Evolutionary conservation across 805 yeast genomes (phyloP), one percentile per base, ranked within the genome.

Genomic region (Blastobotrys attinorum): DNA sequence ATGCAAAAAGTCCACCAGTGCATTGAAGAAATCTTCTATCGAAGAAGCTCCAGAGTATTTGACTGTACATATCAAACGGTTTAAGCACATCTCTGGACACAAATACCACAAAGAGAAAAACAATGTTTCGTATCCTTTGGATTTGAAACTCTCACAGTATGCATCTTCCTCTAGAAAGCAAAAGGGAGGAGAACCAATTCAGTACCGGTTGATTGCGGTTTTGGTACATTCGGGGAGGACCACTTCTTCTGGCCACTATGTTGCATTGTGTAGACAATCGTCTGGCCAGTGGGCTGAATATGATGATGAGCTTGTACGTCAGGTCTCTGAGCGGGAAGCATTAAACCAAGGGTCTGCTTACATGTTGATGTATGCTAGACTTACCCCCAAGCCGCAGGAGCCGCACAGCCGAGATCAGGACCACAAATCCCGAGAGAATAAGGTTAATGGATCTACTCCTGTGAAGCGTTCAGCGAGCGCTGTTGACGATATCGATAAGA

Each of bases 171-270:
- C 18, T 11, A 47, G 51, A 21, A n/a, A n/a, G n/a, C n/a, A n/a
- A n/a, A n/a, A n/a, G n/a, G n/a, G n/a, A n/a, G 48, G 51, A 5
- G 50, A 66, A 8, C 77, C 81, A 1, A 73, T 75, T 3, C 65
- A 68, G 31, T 92, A 92, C 64, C 82, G 80, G 59, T 71, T 92
- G 51, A 71, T 77, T 15, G 78, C 89, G 18, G 96, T 90, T 15
- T 84, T 90, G 47, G 90, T 88, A 3, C 98, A 92, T 59, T 96
- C 86, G 56, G 98, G 98, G 33, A 72, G 97, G 50, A 83, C 96
- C 1, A 80, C 89, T 11, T 79, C 88, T 37, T 80, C 92, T 2
- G 98, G 98, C 3, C 98, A 92, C 63, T 92, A 92, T 58, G 76
- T 88, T 47, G 84, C 95, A 0, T 87, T 85, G 59, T 85, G 96